Conservation (phyloP, 805 yeast species). For the Suhomyces emberorum region DNA sequence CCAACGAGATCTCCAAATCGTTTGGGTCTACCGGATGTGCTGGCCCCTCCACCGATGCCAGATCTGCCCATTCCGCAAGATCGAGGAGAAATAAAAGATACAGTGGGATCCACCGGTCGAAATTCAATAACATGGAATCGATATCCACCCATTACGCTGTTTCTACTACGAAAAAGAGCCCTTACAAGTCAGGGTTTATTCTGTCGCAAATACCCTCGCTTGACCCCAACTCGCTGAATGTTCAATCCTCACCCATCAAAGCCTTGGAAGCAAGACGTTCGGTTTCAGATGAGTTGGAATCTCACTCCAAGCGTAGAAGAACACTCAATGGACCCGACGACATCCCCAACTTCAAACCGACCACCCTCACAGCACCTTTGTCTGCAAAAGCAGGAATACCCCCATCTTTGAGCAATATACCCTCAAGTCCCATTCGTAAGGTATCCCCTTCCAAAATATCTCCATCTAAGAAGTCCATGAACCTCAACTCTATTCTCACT, state of each 20-base stretch:
- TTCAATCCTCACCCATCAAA: conserved; percentile 1
- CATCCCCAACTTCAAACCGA: conserved; percentile 10
- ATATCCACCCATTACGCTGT: conserved; percentile 25
- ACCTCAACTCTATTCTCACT: conserved; percentile 30
- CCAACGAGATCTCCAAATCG: conserved; percentile 32
- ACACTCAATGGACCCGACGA: conserved; percentile 44
- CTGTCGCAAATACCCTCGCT: no score
- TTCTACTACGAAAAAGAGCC: conserved; percentile 2
- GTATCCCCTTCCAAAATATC: conserved; percentile 45
- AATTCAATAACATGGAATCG: conserved; percentile 29
- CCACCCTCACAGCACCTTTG: not conserved
- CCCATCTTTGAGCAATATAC: not conserved
- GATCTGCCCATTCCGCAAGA: not conserved
- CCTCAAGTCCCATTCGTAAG: conserved; percentile 19
- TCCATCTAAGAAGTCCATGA: conserved; percentile 40
- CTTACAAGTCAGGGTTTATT: no score
- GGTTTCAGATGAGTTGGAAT: not conserved
- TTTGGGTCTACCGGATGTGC: conserved; percentile 6
- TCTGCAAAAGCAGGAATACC: not conserved
- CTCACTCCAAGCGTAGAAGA: conserved; percentile 30
- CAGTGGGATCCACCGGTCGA: conserved; percentile 31
- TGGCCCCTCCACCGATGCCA: not conserved
- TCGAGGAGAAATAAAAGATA: conserved; percentile 24
- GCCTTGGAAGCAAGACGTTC: not conserved
- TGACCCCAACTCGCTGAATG: not conserved